phyloP scores from a whole-genome alignment of 768 basidiomycete genomes.

The Phlebiopsis flavidoalba region DNA sequence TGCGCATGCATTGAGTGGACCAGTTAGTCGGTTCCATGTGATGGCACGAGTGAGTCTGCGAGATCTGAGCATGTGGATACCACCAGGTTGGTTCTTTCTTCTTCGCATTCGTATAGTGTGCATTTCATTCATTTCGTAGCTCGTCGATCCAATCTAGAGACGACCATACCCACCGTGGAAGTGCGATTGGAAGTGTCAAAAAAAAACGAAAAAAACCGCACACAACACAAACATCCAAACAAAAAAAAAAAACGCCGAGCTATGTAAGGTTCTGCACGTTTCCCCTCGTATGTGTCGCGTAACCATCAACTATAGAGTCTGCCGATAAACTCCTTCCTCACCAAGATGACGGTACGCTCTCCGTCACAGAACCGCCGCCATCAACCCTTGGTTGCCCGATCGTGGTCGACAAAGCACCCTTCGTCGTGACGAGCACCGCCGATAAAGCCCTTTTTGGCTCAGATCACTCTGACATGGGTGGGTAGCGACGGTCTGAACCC shows the following conservation, averaged over 20 bases:
- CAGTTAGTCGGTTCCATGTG: conserved; percentile 42
- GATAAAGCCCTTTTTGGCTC: conserved; percentile 42
- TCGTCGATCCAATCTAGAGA: conserved; percentile 28
- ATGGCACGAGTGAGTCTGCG: conserved; percentile 35
- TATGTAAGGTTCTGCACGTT: conserved; percentile 42
- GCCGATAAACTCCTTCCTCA: conserved; percentile 29
- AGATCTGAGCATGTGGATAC: conserved; percentile 41
- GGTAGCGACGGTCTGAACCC: conserved; percentile 32
- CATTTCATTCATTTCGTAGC: background rate
- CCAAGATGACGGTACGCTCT: conserved; percentile 29
- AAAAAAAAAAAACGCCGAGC: too few species aligned
- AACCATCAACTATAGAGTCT: conserved; percentile 24
- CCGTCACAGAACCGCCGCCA: conserved; percentile 34
- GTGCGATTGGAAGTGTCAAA: conserved; percentile 37
- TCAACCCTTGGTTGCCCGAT: conserved; percentile 28
- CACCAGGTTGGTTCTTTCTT: conserved; percentile 27
- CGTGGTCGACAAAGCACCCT: conserved; percentile 32
- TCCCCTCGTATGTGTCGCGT: too few species aligned
- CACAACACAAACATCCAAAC: too few species aligned
- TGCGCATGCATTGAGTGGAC: conserved; percentile 2
- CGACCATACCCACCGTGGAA: conserved; percentile 41
- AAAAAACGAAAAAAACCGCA: too few species aligned
- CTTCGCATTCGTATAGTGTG: background rate
- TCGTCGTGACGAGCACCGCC: conserved; percentile 34
- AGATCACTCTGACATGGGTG: conserved; percentile 35